A percentile compares a stretch with the other conserved stretches of the same genome.
These are phyloP conservation scores for Pilaira anomala DNA, from an alignment of 192 early-diverging fungal species.

Conservation along the genomic window DNA sequence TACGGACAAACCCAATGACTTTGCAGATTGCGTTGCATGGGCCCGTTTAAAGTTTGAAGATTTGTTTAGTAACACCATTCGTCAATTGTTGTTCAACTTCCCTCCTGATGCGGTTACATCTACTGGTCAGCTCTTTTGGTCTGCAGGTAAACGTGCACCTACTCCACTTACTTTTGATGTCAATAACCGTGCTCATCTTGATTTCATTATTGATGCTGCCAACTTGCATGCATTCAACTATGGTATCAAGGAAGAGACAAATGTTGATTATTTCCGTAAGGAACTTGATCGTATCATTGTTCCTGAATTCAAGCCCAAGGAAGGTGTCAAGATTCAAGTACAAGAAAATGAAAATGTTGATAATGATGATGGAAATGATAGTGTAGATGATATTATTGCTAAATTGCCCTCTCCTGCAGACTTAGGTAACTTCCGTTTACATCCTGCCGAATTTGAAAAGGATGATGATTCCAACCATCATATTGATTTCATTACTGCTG, in stretches of 20 bases:
- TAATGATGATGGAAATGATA: slow-evolving; percentile 29
- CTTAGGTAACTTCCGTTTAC: slow-evolving; percentile 81
- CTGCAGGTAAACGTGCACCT: slow-evolving; percentile 93
- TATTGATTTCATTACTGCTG: slow-evolving; percentile 98
- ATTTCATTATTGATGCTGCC: slow-evolving; percentile 88
- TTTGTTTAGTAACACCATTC: slow-evolving; percentile 86
- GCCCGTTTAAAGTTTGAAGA: slow-evolving; percentile 93
- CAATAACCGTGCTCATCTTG: slow-evolving; percentile 70
- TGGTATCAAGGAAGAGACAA: slow-evolving; percentile 80
- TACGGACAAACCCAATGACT: slow-evolving; percentile 75
- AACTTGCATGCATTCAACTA: slow-evolving; percentile 97
- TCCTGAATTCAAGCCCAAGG: slow-evolving; percentile 82
- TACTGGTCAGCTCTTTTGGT: slow-evolving; percentile 93
- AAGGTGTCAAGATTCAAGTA: slow-evolving; percentile 95
- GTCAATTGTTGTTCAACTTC: slow-evolving; percentile 97
- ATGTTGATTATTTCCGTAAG: slow-evolving; percentile 66
- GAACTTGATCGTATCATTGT: slow-evolving; percentile 61
- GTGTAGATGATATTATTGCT: slow-evolving; percentile 62
- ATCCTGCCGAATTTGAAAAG: slow-evolving; percentile 96
- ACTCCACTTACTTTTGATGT: slow-evolving; percentile 77
- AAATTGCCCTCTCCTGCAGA: slow-evolving; percentile 74
- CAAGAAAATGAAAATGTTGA: slow-evolving; percentile 75
- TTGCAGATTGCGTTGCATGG: slow-evolving; percentile 92
- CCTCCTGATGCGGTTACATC: slow-evolving; percentile 88
- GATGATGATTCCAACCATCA: slow-evolving; percentile 99